A percentile compares a stretch with the other conserved stretches of the same genome.
Evolutionary conservation across 345 rosid genomes (phyloP).

Genomic region (Raphanus raphanistrum): DNA sequence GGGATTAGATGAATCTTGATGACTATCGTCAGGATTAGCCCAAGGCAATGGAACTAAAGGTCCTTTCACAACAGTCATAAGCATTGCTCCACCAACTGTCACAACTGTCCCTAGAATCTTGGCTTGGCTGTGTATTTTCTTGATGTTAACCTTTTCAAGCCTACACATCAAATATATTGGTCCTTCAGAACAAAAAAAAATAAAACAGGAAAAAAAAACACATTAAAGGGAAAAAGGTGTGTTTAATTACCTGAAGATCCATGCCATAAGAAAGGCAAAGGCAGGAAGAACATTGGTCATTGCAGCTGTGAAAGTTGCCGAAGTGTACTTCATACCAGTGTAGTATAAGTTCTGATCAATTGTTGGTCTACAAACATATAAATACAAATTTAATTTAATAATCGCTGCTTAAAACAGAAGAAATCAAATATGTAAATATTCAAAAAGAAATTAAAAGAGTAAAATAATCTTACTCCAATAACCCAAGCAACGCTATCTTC

Average conservation of each 20-base stretch:
- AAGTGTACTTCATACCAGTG: constrained; percentile 82
- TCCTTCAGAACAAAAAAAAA: constrained; percentile 1
- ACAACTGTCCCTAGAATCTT: constrained; percentile 82
- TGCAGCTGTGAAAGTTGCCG: constrained; percentile 80
- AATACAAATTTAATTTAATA: neutral
- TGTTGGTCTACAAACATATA: constrained; percentile 39
- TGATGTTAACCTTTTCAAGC: constrained; percentile 67
- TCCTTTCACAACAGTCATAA: constrained; percentile 76
- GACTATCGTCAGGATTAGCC: constrained; percentile 41
- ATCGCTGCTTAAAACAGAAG: neutral
- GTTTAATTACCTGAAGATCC: constrained; percentile 58
- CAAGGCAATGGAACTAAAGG: constrained; percentile 65
- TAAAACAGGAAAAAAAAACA: neutral
- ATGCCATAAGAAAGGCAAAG: constrained; percentile 82
- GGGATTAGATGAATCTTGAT: constrained; percentile 25
- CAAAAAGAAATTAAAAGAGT: neutral
- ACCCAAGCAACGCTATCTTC: constrained; percentile 65
- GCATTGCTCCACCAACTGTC: constrained; percentile 88
- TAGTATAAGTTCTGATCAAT: constrained; percentile 52
- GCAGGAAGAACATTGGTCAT: constrained; percentile 85
- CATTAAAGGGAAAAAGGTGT: neutral
- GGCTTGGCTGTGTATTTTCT: constrained; percentile 67
- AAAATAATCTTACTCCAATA: constrained; percentile 60
- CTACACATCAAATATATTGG: constrained; percentile 34
- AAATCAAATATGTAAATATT: neutral